Conservation (phyloP, 2,329 filamentous ascomycete genomes). For the Fusarium floridanum region DNA sequence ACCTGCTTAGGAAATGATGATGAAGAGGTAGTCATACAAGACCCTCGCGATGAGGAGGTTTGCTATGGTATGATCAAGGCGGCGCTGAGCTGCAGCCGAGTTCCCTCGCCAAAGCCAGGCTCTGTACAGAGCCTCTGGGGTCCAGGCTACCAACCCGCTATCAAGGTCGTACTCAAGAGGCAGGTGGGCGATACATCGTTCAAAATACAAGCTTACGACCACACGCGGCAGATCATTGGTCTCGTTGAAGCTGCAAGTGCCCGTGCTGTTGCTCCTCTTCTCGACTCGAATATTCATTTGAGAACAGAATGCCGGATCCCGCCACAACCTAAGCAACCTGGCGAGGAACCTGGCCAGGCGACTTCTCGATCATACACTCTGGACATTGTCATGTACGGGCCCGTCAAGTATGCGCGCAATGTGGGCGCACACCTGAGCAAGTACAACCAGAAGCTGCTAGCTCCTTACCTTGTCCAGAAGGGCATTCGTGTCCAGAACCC, state of each 20-base stretch:
- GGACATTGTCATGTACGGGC: conserved; percentile 84
- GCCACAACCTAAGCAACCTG: conserved; percentile 70
- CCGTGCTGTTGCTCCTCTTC: conserved; percentile 75
- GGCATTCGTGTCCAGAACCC: conserved; percentile 83
- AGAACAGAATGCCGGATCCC: conserved; percentile 80
- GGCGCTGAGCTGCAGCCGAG: conserved; percentile 73
- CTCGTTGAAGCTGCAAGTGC: conserved; percentile 78
- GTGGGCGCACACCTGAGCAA: conserved; percentile 77
- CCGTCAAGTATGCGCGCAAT: conserved; percentile 71
- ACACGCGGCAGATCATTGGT: conserved; percentile 79
- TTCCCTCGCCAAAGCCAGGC: conserved; percentile 77
- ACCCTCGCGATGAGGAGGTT: conserved; percentile 77
- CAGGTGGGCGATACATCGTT: conserved; percentile 66
- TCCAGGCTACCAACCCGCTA: conserved; percentile 75
- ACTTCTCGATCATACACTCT: conserved; percentile 73
- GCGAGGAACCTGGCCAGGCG: conserved; percentile 74
- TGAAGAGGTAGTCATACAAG: conserved; percentile 68
- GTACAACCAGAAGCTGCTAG: conserved; percentile 75
- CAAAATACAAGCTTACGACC: conserved; percentile 80
- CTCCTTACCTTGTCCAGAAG: conserved; percentile 74
- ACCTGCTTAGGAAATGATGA: conserved; percentile 61
- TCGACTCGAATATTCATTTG: conserved; percentile 77
- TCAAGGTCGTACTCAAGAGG: conserved; percentile 78
- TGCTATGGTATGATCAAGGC: conserved; percentile 85
- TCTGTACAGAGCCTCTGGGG: conserved; percentile 67